Evolutionary conservation across 2,329 filamentous ascomycete genomes (phyloP).

Genomic region (Ophiostoma sp.): DNA sequence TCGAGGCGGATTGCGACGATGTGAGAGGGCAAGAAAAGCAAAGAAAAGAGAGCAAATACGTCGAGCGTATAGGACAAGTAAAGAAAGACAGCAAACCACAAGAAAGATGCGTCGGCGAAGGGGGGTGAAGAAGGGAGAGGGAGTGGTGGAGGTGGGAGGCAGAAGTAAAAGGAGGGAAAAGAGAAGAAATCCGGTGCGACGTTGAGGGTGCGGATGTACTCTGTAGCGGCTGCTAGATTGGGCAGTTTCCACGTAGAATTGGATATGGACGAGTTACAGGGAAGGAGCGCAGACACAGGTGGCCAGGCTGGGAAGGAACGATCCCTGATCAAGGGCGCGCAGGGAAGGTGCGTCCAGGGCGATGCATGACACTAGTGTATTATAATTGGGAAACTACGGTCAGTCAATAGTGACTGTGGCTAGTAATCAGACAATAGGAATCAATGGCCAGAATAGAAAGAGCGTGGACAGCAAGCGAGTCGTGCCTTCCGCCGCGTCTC

Average conservation of each 20-base stretch:
- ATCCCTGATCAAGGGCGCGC: constrained; percentile 14
- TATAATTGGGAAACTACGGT: not conserved
- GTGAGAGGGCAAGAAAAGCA: not conserved
- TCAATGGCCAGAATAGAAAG: not conserved
- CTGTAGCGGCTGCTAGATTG: not conserved
- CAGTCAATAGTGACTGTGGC: not conserved
- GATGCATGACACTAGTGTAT: not conserved
- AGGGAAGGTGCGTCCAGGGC: constrained; percentile 17
- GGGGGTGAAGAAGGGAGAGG: not conserved
- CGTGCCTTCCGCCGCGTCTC: constrained; percentile 10
- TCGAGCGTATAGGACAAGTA: constrained; percentile 6
- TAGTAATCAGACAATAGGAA: not conserved
- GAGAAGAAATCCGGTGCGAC: not conserved
- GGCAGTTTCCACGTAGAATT: not conserved
- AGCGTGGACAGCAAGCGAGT: not conserved
- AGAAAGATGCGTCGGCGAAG: not conserved
- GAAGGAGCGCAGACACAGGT: constrained; percentile 8
- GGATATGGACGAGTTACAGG: not conserved
- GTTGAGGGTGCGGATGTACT: not conserved
- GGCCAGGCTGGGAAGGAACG: constrained; percentile 3
- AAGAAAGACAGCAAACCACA: constrained; percentile 11
- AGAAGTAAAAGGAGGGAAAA: constrained; percentile 12
- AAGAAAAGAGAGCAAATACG: constrained; percentile 7
- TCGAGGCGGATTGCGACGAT: not conserved
- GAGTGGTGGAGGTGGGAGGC: constrained; percentile 3